Evolutionary conservation across 306 rosid genomes (phyloP).

Genomic region (Parietaria judaica): DNA sequence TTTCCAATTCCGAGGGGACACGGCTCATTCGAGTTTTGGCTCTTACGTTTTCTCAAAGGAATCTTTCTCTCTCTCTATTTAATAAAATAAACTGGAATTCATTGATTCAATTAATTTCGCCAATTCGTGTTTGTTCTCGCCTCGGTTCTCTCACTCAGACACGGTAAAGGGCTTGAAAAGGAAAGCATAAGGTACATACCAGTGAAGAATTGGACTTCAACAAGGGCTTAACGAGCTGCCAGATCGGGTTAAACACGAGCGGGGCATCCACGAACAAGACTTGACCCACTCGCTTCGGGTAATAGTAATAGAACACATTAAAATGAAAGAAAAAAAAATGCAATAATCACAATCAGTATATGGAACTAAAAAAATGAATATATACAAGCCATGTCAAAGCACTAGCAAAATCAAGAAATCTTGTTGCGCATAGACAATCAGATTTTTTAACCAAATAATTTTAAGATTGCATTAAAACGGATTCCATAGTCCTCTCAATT

Average conservation of each 20-base stretch:
- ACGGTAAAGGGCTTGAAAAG: not conserved
- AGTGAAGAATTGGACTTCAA: conserved; percentile 72
- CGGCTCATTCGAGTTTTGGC: no score
- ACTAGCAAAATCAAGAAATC: not conserved
- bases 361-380: not conserved
- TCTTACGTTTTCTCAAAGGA: no score
- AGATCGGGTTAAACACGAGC: conserved; percentile 74
- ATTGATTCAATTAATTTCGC: no score
- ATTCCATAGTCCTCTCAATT: not conserved
- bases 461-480: not conserved
- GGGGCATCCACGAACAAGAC: conserved; percentile 90
- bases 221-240: conserved; percentile 75
- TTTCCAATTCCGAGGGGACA: no score
- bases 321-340: conserved; percentile 44
- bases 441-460: no score
- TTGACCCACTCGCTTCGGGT: conserved; percentile 72
- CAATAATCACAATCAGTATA: not conserved
- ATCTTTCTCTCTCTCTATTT: no score
- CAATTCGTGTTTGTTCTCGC: no score
- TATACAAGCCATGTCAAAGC: not conserved
- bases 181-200: conserved; percentile 38
- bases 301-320: conserved; percentile 76
- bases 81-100: no score
- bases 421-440: no score
- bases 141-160: not conserved